Base-by-base conservation (phyloP, 352 stramenopile species). In the Phytophthora sp. region DNA sequence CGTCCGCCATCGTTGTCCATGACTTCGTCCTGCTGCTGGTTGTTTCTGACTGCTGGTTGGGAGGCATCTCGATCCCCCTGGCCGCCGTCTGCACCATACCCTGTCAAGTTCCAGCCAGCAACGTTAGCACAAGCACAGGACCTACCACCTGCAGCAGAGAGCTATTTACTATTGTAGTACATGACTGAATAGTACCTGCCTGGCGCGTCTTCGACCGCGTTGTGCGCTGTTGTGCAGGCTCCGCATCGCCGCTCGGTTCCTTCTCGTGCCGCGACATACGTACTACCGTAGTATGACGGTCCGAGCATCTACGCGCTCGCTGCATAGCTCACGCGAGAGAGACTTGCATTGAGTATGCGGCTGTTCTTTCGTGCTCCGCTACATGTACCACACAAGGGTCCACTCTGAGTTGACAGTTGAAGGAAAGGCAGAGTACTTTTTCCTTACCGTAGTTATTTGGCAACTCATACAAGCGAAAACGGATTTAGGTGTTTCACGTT, bases 401-500 rank as follows among this genome's bases (percentile, higher is more conserved):
- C 46, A 53, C 44, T 36, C 31, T n/a, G n/a, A 38, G 4, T 41
- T 41, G 35, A 21, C 23, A 51, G 47, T 18, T 56, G 42, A 29
- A 49, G 41, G 30, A 30, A 12, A 12, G 18, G 13, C 20, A 53
- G 29, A 49, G 39, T 45, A 41, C 31, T 53, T 45, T 66, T 50
- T 63, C 42, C 21, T 26, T 66, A 21, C 31, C n/a, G 38, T 56
- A 49, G 23, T 56, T 68, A 63, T 57, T 59, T 52, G 63, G 63
- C 63, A 71, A 70, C 62, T 29, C 47, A 58, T 57, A 68, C 57
- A 68, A 18, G 64, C 50, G 49, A 53, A 67, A 36, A 35, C 20
- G 45, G 26, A 26, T n/a, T n/a, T n/a, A n/a, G n/a, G n/a, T n/a
- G n/a, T n/a, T n/a, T n/a, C n/a, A n/a, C 51, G 59, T 52, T 73